Base-by-base conservation (phyloP, 2,329 filamentous ascomycete species). In the Exutisphaerella laricina region DNA sequence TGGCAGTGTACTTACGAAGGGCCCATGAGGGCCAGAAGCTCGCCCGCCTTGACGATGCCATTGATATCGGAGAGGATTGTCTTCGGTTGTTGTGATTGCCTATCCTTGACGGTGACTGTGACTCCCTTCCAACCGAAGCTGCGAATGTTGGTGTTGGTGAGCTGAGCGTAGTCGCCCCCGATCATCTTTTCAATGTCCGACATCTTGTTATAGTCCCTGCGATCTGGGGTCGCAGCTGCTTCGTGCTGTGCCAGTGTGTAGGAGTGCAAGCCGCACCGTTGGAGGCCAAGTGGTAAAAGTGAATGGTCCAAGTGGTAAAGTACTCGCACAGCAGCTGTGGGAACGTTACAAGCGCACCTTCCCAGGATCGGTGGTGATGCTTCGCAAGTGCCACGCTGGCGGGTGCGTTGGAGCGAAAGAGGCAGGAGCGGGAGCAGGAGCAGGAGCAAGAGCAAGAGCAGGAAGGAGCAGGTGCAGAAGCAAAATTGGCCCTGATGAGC, bases 11-110 rank as follows among this genome's bases (percentile, higher is more conserved):
- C 62, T 50, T 70, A 78, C 66, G 67, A 70, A 6, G 86, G 86
- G 17, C 88, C 88, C 85, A 94, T 90, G 33, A 94, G 66, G 28
- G 87, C 88, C 47, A 87, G 74, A 30, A 89, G 70, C 60, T 88
- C 80, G 33, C 84, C 85, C 22, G 82, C 80, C 60, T 79, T 68
- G 32, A 85, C 77, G 38, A 78, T 65, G 8, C 85, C 85, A 56
- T 74, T 73, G 35, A 82, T 74, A 52, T 77, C 69, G 22, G 76
- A 71, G 4, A 89, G 71, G 45, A 89, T 79, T 13, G 73, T 69
- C 52, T 80, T 78, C 1, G 77, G 71, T 49, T 77, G 59, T 54
- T 83, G 82, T 1, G 80, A 81, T 49, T 78, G 70, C 4, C 78
- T 71, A 62, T 89, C 84, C 55, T 85, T 85, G 51, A 90, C 84